Evolutionary conservation across 2,329 filamentous ascomycete genomes (phyloP).

Genomic region (Phialocephala subalpina): DNA sequence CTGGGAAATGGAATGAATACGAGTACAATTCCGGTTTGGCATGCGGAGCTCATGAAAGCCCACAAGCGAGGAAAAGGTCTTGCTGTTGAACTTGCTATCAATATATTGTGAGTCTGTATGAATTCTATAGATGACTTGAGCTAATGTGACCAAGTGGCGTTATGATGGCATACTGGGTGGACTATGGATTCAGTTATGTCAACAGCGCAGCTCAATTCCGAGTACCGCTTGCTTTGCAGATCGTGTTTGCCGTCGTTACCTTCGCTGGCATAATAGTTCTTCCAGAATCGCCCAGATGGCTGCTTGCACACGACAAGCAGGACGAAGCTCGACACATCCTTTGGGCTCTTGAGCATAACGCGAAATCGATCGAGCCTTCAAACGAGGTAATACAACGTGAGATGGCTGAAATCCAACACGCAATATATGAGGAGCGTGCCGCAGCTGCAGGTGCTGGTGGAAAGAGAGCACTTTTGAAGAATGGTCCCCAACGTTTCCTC

Average conservation of each 20-base stretch:
- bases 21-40: slow-evolving; percentile 57
- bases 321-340: slow-evolving; percentile 37
- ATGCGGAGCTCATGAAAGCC: slow-evolving; percentile 52
- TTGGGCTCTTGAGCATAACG: slow-evolving; percentile 5
- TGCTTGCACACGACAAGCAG: slow-evolving; percentile 64
- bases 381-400: neutral
- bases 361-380: neutral
- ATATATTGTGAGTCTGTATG: slow-evolving; percentile 42
- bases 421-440: neutral
- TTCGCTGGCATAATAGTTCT: slow-evolving; percentile 67
- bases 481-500: neutral
- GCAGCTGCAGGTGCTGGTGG: slow-evolving; percentile 7
- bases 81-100: slow-evolving; percentile 47
- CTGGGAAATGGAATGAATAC: slow-evolving; percentile 55
- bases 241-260: slow-evolving; percentile 64
- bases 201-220: slow-evolving; percentile 48
- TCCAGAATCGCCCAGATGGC: slow-evolving; percentile 61
- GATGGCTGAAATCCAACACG: slow-evolving; percentile 3
- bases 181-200: slow-evolving; percentile 54
- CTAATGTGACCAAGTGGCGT: slow-evolving; percentile 17
- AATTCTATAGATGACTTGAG: neutral
- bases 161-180: slow-evolving; percentile 58
- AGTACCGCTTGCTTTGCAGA: slow-evolving; percentile 55
- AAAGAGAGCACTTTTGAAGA: slow-evolving; percentile 2
- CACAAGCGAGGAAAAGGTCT: slow-evolving; percentile 48